Conservation (phyloP, 257 asterid genomes). For the Mitragyna speciosa region DNA sequence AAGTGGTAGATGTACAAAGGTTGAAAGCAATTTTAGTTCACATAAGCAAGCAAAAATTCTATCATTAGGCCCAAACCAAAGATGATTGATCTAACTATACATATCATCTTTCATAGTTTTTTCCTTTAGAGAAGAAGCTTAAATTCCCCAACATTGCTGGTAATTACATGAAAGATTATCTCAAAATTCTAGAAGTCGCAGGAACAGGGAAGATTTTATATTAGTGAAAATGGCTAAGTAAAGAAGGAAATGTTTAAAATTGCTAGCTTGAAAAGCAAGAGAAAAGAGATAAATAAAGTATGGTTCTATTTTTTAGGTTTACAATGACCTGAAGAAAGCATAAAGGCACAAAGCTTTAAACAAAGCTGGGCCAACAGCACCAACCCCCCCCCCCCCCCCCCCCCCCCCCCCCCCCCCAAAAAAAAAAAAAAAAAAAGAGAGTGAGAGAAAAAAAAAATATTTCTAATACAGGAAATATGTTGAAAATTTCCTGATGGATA, state of each 20-base stretch:
- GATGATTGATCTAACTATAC: not conserved
- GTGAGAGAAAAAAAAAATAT: no score
- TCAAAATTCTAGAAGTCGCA: not conserved
- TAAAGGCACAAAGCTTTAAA: not conserved
- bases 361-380: not conserved
- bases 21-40: not conserved
- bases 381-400: no score
- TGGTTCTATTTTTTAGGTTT: not conserved
- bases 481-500: not conserved
- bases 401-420: not conserved
- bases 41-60: no score
- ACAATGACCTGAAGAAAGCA: not conserved
- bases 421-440: not conserved
- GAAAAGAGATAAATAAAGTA: not conserved
- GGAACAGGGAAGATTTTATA: not conserved
- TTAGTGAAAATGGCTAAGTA: not conserved
- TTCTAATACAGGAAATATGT: no score
- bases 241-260: not conserved
- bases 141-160: not conserved
- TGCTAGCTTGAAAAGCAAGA: not conserved
- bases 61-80: not conserved
- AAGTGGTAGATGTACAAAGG: not conserved
- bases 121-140: not conserved
- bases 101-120: not conserved
- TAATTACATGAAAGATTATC: not conserved